Evolutionary conservation across 148 eudicot species (phyloP), one percentile per base, ranked within the genome.

Genomic region (Fagopyrum tataricum): DNA sequence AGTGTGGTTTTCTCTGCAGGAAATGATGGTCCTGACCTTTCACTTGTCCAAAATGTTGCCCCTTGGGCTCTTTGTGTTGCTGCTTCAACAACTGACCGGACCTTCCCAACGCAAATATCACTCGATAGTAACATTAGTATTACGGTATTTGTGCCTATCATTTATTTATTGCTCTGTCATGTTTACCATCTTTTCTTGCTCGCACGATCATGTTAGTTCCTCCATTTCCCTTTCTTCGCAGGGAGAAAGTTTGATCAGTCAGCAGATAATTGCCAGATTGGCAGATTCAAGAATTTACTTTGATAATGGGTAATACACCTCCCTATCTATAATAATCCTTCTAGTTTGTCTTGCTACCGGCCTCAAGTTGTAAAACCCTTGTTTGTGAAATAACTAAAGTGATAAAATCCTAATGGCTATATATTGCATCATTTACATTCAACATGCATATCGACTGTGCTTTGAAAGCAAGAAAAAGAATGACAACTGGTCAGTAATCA

Each of bases 1-100:
- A 68, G 47, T 41, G 72, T 68, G 26, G 72, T 68, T 68, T 68
- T 41, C 72, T 68, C 72, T 17, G 72, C 72, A 10, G 72, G 72
- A 20, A 68, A 68, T 68, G 72, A 68, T 1, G 72, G 72, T n/a
- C 72, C 72, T 2, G 72, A 68, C 49, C 47, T 41, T 17, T 41
- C 72, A 68, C 46, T 44, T 41, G 72, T 68, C 47, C 46, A 40
- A 40, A 68, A 68, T 68, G 72, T 68, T 68, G 47, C 48, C 47
- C 72, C 72, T 68, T 68, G 72, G 72, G 49, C 49, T 41, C 67
- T 68, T 8, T 40, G 47, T 44, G 72, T 68, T 68, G 72, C 72
- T 14, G 72, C 72, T 68, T 40, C 72, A 15, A 68, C 72, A 40
- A 68, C 49, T n/a, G 72, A 68, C 48, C 47, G 72, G 21, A 68